Base-by-base conservation (phyloP, 331 rosid species). In the Acacia concinna region DNA sequence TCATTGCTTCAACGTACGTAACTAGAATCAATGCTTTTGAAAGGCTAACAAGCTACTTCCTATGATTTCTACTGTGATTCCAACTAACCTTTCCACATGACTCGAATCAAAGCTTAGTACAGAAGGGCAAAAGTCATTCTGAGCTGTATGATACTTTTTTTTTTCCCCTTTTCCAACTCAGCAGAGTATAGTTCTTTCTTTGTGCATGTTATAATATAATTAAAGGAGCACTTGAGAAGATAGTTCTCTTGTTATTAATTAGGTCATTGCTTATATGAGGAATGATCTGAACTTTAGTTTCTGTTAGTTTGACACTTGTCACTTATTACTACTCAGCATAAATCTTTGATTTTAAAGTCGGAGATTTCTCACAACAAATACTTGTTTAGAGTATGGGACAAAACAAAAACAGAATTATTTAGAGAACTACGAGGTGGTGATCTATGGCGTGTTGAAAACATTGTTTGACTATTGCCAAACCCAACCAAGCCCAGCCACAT, bases 1-100 rank as follows among this genome's bases (percentile, higher is more conserved):
- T 64, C 35, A 9, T 64, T 64, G 27, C 14, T 34, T 10, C 57
- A 18, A 17, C n/a, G n/a, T 15, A 46, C 21, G 57, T 8, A 34
- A 43, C 2, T 6, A 18, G 44, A 34, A 79, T 69, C 79, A 31
- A 40, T 69, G 43, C 57, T 68, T 38, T 77, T 83, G 60, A 32
- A 18, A 64, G 44, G 7, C 40, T 18, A 1, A 32, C 70, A 34
- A 64, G 44, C 1, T 18, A 34, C 14, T 21, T 64, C 41, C 38
- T 20, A 1, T 18, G 14, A 2, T 64, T 34, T 17, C 44, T 63
- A 15, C 27, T 8, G 25, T 32, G 25, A 8, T 18, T 64, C 70
- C 21, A 4, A 49, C 17, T 49, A 32, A 32, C 70, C 1, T 64
- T 15, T 17, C 20, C 68, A 62, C 68, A 15, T 2, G 21, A 21